Base-by-base conservation (phyloP, 257 asterid species). In the Solanum clarkiae region DNA sequence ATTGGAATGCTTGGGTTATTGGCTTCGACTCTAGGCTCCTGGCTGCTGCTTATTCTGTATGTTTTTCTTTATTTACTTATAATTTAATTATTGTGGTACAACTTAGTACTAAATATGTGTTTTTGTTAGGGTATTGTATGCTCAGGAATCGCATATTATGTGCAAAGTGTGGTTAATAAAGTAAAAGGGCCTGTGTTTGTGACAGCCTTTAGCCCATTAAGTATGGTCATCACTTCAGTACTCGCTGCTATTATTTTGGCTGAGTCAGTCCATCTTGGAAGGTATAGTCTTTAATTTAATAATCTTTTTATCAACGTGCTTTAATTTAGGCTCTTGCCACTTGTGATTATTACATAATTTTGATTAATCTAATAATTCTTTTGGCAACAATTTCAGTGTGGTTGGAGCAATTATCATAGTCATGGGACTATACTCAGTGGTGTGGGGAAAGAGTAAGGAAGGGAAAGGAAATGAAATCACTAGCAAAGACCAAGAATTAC, bases 371-470 rank as follows among this genome's bases (percentile, higher is more conserved):
- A 40, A 55, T 42, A 11, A 53, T 47, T 22, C 20, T 16, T 22
- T 85, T 40, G 22, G 3, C 45, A 4, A 62, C 8, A 66, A 81
- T 62, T 57, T 85, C 95, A 95, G 98, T 84, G 80, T 93, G 68
- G 86, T 94, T 75, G 98, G 98, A 82, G 98, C 98, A n/a, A 80
- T 47, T 1, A 89, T 95, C 75, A 92, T 93, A 81, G 97, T 95
- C 9, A 36, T 89, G 13, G 98, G 98, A 59, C 93, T 95, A 42
- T 92, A 95, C 86, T 87, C 97, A 0, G 97, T 94, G 68, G 93
- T 94, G 80, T 93, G 98, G 98, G 98, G 98, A 1, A 95, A 95
- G 80, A 91, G 94, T 90, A 94, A 91, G 80, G 98, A 95, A 59
- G 66, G 54, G 11, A 74, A 79, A 80, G 57, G 85, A 32, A 80